Base-by-base conservation (phyloP, 208 protist species). In the Acanthamoeba triangularis region DNA sequence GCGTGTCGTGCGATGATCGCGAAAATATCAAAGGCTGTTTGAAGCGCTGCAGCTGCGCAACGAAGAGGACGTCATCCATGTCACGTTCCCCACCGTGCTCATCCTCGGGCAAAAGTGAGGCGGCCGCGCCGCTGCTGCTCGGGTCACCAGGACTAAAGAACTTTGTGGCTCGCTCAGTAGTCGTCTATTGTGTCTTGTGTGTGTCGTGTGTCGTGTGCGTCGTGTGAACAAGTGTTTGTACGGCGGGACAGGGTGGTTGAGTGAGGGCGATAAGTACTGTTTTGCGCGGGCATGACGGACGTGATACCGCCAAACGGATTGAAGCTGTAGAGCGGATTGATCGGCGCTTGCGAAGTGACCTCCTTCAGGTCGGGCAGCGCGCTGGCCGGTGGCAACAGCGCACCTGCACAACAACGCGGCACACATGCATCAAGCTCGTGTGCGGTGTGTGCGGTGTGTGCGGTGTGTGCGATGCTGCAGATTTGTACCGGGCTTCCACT, bases 281-380 rank as follows among this genome's bases (percentile, higher is more conserved):
- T 10, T n/a, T 78, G 69, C 11, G 69, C 69, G 33, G 69, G 69
- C 69, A 78, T 78, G 69, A 44, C 37, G 6, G 69, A 20, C 11
- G 69, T 16, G 20, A 78, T 18, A 6, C 69, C 69, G 30, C 69
- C 69, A 23, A 78, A 78, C 11, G 69, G 33, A n/a, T 35, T 78
- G 20, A 78, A 78, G 69, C 69, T 78, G 69, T 78, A 78, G 69
- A 78, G 69, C 69, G 69, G 69, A 20, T 78, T 78, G 69, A 78
- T 78, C 23, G 69, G 69, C 37, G 69, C 69, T 10, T 78, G 69
- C 69, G 69, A 78, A 18, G 69, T 78, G 69, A 78, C 13, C 69
- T 78, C 69, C 37, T 7, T 6, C 69, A 78, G 28, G 69, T 78
- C 69, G 23, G 69, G 69, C 69, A 78, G 69, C 69, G 37, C 6